These are phyloP conservation scores for Triadica sebifera DNA, from an alignment of 345 rosid genomes.

Conservation along the genomic window DNA sequence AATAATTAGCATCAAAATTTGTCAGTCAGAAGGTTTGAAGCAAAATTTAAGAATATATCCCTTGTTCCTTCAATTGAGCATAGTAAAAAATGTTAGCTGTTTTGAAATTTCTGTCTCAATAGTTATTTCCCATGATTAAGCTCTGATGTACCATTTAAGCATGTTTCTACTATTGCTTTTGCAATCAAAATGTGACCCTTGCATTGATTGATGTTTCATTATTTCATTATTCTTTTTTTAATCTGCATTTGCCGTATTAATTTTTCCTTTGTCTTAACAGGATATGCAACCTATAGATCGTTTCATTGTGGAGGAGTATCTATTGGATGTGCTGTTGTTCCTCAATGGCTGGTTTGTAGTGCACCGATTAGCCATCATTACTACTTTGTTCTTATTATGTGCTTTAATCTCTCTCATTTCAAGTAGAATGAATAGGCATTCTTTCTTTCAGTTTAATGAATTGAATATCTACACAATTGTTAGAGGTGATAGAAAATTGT, in stretches of 20 bases:
- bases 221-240: neutral
- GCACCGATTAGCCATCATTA: neutral
- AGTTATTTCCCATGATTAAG: too few species aligned
- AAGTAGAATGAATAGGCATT: neutral
- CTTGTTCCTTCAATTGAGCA: too few species aligned
- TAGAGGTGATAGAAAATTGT: too few species aligned
- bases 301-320: conserved; percentile 85
- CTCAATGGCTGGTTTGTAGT: conserved; percentile 94
- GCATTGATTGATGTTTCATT: neutral
- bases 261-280: conserved; percentile 41
- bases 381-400: neutral
- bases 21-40: too few species aligned
- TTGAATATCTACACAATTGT: neutral
- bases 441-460: neutral
- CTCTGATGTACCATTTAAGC: neutral
- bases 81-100: too few species aligned
- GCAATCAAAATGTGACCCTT: too few species aligned
- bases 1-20: neutral
- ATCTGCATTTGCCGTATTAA: conserved; percentile 7
- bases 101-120: too few species aligned
- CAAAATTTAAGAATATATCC: too few species aligned
- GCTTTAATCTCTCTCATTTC: neutral
- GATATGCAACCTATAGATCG: conserved; percentile 96
- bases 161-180: neutral
- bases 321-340: conserved; percentile 89